A percentile compares a stretch with the other conserved stretches of the same genome.
phyloP scores from a whole-genome alignment of 495 filamentous ascomycete species.

The Hamigera avellanea region DNA sequence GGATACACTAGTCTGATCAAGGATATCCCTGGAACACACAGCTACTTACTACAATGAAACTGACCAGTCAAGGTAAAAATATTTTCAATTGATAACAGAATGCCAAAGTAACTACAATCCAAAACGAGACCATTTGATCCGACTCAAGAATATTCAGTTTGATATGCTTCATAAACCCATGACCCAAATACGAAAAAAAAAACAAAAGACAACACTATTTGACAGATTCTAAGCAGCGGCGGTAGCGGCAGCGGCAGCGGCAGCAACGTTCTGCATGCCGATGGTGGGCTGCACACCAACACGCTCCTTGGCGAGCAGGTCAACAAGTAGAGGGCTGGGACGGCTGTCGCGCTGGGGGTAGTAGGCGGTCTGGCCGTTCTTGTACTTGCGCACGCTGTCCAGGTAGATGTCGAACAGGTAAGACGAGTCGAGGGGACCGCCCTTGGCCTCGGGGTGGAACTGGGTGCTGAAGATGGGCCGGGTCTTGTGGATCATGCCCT shows the following conservation, averaged over 20 bases:
- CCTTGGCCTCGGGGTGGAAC: conserved; percentile 97
- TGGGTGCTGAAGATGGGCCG: conserved; percentile 97
- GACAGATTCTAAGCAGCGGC: conserved; percentile 7
- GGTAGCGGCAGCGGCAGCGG: conserved; percentile 27
- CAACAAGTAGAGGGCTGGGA: conserved; percentile 76
- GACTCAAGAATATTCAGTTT: no score
- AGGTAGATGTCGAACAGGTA: conserved; percentile 97
- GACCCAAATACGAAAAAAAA: conserved; percentile 1
- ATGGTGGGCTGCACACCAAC: conserved; percentile 72
- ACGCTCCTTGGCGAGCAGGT: conserved; percentile 84
- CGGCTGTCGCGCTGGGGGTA: conserved; percentile 59
- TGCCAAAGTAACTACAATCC: no score
- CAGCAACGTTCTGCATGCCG: conserved; percentile 40
- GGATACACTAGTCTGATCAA: no score
- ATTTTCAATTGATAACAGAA: no score
- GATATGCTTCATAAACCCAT: no score
- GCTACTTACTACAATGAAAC: no score
- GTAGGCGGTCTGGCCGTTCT: conserved; percentile 61
- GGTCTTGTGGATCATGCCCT: conserved; percentile 87
- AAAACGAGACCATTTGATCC: no score
- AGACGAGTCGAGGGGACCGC: conserved; percentile 83
- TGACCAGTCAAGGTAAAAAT: no score
- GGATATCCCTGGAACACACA: no score
- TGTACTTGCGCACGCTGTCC: conserved; percentile 77
- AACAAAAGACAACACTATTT: not conserved